Evolutionary conservation across 2,329 filamentous ascomycete genomes (phyloP), one percentile per base, ranked within the genome.

Genomic region (Talaromyces rugulosus): DNA sequence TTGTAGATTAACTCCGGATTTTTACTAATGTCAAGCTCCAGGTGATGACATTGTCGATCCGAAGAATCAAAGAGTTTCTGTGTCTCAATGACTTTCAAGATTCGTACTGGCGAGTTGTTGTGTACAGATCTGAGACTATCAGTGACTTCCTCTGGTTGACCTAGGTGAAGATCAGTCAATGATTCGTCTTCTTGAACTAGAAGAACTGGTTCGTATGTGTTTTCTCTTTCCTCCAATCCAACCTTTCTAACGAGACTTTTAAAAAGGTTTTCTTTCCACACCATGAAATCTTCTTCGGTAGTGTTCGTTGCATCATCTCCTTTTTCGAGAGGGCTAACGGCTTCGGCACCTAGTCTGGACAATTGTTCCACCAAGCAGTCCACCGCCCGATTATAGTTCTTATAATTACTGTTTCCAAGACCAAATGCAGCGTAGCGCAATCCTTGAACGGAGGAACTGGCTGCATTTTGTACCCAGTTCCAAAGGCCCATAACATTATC

Each of bases 221-320:
- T 90, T 74, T 96, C 92, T 61, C 91, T 90, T 78, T 97, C 93
- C 76, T 96, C 88, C 60, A 96, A 81, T 36, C 87, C 85, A 85
- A 97, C 89, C 74, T 89, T 87, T 66, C 88, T 83, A 27, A 88
- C 83, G 59, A 97, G 83, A 62, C 88, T 87, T 66, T 83, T 81
- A 90, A 93, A 97, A 89, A 97, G 95, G 63, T 90, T 89, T 68
- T 97, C 93, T 79, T 96, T 97, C 93, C 93, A 97, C 62, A 92
- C 89, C 70, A 97, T 80, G 75, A 96, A 97, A 71, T 97, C 93
- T 78, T 97, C 93, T 78, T 96, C 93, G 87, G 96, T 97, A 50
- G 92, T 95, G 58, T 92, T 92, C 65, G 92, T 91, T 62, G 93
- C 93, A 74, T 97, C 93, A 70, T 97, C 92, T 66, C 92, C 94